Evolutionary conservation across 305 asterid genomes (phyloP).

Genomic region (Solanum chacoense): DNA sequence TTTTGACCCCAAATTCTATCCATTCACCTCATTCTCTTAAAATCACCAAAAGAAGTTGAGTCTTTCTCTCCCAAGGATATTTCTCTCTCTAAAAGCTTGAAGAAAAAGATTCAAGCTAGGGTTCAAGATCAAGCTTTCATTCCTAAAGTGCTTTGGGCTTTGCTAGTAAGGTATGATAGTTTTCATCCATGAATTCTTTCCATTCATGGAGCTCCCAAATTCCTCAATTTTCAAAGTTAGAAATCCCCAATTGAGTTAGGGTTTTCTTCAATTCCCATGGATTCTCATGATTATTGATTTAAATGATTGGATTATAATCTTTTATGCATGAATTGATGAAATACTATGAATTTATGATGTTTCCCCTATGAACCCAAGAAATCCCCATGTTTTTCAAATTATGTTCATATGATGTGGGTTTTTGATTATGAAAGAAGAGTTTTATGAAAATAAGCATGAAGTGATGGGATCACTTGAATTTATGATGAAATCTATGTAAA

Average conservation of each 20-base stretch:
- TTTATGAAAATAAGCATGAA: background rate
- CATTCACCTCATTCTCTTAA: background rate
- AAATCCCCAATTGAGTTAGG: background rate
- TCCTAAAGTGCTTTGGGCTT: background rate
- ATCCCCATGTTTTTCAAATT: background rate
- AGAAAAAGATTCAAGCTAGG: background rate
- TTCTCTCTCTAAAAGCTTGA: background rate
- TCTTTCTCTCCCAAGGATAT: background rate
- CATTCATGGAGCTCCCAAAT: background rate
- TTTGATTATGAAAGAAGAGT: background rate
- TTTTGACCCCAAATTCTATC: background rate
- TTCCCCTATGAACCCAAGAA: background rate
- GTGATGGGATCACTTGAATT: background rate
- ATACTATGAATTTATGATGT: background rate
- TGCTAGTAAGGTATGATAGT: background rate
- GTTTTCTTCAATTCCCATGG: background rate
- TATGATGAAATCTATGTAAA: background rate
- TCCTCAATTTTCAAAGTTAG: background rate
- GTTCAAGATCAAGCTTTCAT: background rate
- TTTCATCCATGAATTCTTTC: background rate
- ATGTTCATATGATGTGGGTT: background rate
- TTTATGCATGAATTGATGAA: background rate
- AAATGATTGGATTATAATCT: too few relatives aligned
- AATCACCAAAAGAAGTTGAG: background rate
- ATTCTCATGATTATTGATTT: background rate